Conservation (phyloP, 2,329 filamentous ascomycete species). For the Penicillium hordei region DNA sequence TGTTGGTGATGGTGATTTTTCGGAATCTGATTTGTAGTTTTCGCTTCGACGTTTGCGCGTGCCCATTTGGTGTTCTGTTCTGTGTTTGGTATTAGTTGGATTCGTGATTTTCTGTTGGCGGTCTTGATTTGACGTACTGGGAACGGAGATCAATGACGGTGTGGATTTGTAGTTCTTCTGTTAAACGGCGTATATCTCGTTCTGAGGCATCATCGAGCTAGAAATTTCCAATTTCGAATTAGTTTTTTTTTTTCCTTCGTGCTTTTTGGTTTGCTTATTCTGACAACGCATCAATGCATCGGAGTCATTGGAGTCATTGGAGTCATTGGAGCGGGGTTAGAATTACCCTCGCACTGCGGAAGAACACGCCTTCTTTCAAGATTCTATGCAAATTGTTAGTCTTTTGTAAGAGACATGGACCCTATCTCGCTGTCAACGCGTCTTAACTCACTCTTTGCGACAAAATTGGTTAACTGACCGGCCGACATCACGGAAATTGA, state of each 20-base stretch:
- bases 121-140: no score
- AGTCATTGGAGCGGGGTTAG: constrained; percentile 2
- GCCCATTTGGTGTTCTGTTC: constrained; percentile 71
- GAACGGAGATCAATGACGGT: constrained; percentile 79
- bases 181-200: constrained; percentile 61
- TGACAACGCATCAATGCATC: neutral
- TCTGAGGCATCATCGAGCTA: constrained; percentile 67
- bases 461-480: constrained; percentile 62
- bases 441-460: constrained; percentile 51
- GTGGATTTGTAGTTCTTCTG: constrained; percentile 61
- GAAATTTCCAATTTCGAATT: neutral
- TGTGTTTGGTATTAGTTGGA: constrained; percentile 42
- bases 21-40: constrained; percentile 24
- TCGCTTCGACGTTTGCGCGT: constrained; percentile 59
- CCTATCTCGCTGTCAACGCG: neutral
- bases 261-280: neutral
- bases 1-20: constrained; percentile 20
- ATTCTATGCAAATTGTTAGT: constrained; percentile 31
- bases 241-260: neutral
- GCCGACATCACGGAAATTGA: constrained; percentile 78
- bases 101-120: no score
- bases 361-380: constrained; percentile 64
- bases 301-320: neutral
- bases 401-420: neutral
- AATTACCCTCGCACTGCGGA: constrained; percentile 66